Evolutionary conservation across 2,329 filamentous ascomycete species (phyloP).

Genomic region (Ophiocordyceps unilateralis): DNA sequence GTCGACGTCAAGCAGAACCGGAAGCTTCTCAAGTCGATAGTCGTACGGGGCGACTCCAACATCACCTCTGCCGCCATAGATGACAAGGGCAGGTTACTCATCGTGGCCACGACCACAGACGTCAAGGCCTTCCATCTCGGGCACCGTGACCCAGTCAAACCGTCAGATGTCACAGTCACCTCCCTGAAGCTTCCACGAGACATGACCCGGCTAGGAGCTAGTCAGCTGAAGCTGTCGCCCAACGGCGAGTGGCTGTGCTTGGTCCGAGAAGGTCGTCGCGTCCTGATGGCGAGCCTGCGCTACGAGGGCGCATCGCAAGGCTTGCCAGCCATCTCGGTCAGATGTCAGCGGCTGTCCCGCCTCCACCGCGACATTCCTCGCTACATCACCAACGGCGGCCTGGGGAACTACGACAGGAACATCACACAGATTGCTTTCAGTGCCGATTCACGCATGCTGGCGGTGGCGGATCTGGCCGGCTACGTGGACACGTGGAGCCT

Average conservation of each 20-base stretch:
- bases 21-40: constrained; percentile 51
- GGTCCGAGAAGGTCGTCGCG: constrained; percentile 41
- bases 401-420: constrained; percentile 60
- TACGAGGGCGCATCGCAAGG: constrained; percentile 4
- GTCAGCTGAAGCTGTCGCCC: constrained; percentile 50
- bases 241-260: constrained; percentile 53
- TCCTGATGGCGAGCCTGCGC: constrained; percentile 26
- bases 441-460: constrained; percentile 61
- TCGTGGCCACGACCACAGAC: constrained; percentile 57
- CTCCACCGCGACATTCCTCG: constrained; percentile 36
- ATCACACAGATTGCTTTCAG: constrained; percentile 66
- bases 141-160: constrained; percentile 28
- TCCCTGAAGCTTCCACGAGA: constrained; percentile 47
- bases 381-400: constrained; percentile 41
- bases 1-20: constrained; percentile 33
- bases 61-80: constrained; percentile 63
- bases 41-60: constrained; percentile 60
- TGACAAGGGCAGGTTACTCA: constrained; percentile 51
- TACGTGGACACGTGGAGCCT: constrained; percentile 78
- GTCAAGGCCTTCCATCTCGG: constrained; percentile 63
- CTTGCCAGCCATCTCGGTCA: constrained; percentile 10
- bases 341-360: constrained; percentile 31
- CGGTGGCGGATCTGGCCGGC: constrained; percentile 64
- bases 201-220: constrained; percentile 46
- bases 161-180: constrained; percentile 48